A percentile compares a stretch with the other conserved stretches of the same genome.
These are phyloP conservation scores for Eutypa lata DNA, from an alignment of 2,329 filamentous ascomycete species.

Conservation along the genomic window DNA sequence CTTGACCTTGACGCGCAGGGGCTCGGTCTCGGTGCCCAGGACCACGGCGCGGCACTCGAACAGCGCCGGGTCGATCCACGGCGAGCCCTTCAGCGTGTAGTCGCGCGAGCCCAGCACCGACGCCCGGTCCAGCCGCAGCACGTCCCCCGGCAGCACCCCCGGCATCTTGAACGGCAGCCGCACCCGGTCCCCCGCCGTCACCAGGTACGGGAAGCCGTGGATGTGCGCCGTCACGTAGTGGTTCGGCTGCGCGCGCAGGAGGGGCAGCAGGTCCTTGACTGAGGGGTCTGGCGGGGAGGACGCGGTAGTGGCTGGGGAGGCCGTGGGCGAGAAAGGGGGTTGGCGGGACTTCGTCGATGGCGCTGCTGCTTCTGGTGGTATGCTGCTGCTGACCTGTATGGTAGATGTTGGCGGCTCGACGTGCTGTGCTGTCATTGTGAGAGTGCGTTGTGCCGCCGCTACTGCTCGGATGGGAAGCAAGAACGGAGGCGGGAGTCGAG, in stretches of 20 bases:
- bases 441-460: slow-evolving; percentile 28
- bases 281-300: slow-evolving; percentile 50
- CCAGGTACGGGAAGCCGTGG: slow-evolving; percentile 75
- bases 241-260: slow-evolving; percentile 67
- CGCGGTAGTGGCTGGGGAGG: slow-evolving; percentile 4
- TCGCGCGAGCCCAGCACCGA: slow-evolving; percentile 80
- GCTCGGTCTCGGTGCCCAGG: slow-evolving; percentile 78
- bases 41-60: slow-evolving; percentile 86
- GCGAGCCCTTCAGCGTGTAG: slow-evolving; percentile 78
- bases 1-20: slow-evolving; percentile 74
- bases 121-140: slow-evolving; percentile 84
- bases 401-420: slow-evolving; percentile 23
- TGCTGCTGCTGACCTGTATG: slow-evolving; percentile 6
- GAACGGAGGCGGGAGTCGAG: slow-evolving; percentile 46
- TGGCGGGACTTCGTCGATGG: neutral
- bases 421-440: slow-evolving; percentile 29
- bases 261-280: slow-evolving; percentile 56
- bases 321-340: slow-evolving; percentile 8
- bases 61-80: slow-evolving; percentile 79
- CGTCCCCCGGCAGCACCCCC: slow-evolving; percentile 73
- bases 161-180: slow-evolving; percentile 80
- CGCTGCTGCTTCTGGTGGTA: slow-evolving; percentile 6
- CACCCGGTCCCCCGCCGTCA: slow-evolving; percentile 71
- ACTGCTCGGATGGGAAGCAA: slow-evolving; percentile 47
- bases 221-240: slow-evolving; percentile 81